These are phyloP conservation scores for Triadica sebifera DNA, from an alignment of 345 rosid genomes.

Conservation along the genomic window DNA sequence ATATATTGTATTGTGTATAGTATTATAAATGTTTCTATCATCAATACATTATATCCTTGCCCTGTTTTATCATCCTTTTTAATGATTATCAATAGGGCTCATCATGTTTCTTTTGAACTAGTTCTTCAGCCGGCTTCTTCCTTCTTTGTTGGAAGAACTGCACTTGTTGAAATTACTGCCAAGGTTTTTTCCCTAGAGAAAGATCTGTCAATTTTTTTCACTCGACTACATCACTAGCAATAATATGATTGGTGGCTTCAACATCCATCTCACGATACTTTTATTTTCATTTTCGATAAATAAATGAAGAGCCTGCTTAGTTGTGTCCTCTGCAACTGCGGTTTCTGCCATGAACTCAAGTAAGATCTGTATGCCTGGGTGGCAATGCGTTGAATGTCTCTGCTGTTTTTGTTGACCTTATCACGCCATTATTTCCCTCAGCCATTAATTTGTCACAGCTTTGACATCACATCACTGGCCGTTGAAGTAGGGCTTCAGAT, in stretches of 20 bases:
- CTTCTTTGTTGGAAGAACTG: too few relatives aligned
- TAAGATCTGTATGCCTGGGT: not conserved
- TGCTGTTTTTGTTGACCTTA: not conserved
- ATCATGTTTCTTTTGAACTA: too few relatives aligned
- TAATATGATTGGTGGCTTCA: conserved; percentile 1
- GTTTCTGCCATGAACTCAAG: not conserved
- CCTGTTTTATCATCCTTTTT: too few relatives aligned
- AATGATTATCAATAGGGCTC: too few relatives aligned
- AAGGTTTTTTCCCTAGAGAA: too few relatives aligned
- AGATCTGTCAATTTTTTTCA: too few relatives aligned
- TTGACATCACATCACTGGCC: not conserved
- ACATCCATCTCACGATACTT: not conserved
- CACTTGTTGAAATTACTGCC: too few relatives aligned
- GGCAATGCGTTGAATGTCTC: not conserved
- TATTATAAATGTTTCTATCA: too few relatives aligned
- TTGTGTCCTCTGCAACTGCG: not conserved
- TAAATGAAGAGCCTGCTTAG: not conserved
- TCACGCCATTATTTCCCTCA: not conserved
- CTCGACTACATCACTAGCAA: not conserved
- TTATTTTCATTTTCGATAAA: not conserved
- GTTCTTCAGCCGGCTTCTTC: too few relatives aligned
- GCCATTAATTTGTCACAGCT: not conserved
- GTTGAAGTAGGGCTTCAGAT: not conserved
- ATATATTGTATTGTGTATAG: too few relatives aligned
- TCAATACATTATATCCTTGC: too few relatives aligned